These are phyloP conservation scores for Claviceps sp. DNA, from an alignment of 2,329 filamentous ascomycete species.

Conservation along the genomic window DNA sequence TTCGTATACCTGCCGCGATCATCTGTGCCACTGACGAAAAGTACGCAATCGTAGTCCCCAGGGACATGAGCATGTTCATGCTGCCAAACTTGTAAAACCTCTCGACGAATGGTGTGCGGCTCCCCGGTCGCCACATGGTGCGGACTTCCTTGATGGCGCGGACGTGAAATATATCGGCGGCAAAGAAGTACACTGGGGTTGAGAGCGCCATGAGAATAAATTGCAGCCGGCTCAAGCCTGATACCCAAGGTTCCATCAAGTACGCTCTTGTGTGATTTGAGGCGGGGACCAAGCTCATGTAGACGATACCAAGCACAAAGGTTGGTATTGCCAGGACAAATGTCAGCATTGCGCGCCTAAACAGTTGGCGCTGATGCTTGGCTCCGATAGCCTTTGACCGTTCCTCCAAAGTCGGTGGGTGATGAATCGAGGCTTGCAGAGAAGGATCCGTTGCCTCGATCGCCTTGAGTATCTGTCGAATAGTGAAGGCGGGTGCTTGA, in stretches of 20 bases:
- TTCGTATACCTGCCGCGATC: constrained; percentile 43
- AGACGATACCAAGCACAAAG: constrained; percentile 77
- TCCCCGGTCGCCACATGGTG: constrained; percentile 63
- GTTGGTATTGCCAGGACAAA: constrained; percentile 62
- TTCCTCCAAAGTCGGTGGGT: constrained; percentile 73
- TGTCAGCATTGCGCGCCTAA: constrained; percentile 58
- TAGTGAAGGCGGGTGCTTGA: constrained; percentile 52
- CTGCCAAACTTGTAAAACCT: constrained; percentile 88
- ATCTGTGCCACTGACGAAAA: constrained; percentile 69
- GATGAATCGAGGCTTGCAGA: constrained; percentile 58
- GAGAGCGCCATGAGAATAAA: constrained; percentile 70
- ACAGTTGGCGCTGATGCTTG: constrained; percentile 53
- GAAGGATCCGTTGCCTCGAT: constrained; percentile 53
- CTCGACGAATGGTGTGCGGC: constrained; percentile 56
- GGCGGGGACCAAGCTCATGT: constrained; percentile 65
- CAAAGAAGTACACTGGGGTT: constrained; percentile 77
- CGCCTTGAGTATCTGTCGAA: constrained; percentile 57
- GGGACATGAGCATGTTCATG: constrained; percentile 88
- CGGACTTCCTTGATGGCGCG: constrained; percentile 67
- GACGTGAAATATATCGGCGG: constrained; percentile 72
- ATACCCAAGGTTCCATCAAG: constrained; percentile 57
- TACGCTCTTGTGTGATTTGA: constrained; percentile 45
- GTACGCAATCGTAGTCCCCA: constrained; percentile 81
- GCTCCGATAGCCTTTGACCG: constrained; percentile 59
- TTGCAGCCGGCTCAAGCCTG: constrained; percentile 62